Evolutionary conservation across 306 rosid genomes (phyloP).

Genomic region (Malus fusca): DNA sequence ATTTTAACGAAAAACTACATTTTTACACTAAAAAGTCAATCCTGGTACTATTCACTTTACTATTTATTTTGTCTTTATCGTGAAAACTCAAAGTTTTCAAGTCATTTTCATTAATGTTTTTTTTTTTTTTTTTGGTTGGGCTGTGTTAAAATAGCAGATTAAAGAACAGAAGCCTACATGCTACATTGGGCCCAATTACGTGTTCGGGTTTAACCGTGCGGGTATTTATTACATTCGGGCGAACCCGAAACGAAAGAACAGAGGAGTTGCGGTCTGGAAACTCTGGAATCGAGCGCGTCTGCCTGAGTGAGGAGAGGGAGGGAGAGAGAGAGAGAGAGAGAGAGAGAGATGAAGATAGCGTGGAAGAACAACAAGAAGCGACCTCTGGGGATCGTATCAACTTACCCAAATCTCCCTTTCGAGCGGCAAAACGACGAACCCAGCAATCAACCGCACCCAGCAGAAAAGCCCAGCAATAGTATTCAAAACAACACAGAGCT

Average conservation of each 20-base stretch:
- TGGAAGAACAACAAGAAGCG: slow-evolving; percentile 45
- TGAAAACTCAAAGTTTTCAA: too few relatives aligned
- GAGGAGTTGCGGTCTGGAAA: neutral
- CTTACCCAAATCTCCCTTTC: slow-evolving; percentile 32
- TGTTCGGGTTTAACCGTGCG: neutral
- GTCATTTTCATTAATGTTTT: fast-evolving
- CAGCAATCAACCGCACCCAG: neutral
- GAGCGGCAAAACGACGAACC: slow-evolving; percentile 5
- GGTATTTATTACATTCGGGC: neutral
- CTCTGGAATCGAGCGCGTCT: neutral
- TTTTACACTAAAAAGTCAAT: too few relatives aligned
- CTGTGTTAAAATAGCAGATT: too few relatives aligned
- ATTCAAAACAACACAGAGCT: neutral
- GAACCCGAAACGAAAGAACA: neutral
- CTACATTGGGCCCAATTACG: neutral
- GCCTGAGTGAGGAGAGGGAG: neutral
- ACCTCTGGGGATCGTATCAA: slow-evolving; percentile 10
- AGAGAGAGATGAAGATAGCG: slow-evolving; percentile 32
- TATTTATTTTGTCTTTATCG: too few relatives aligned
- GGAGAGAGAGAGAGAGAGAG: slow-evolving; percentile 7
- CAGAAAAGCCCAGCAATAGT: neutral
- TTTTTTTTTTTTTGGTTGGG: too few relatives aligned
- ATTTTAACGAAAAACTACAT: too few relatives aligned
- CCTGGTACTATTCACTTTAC: too few relatives aligned
- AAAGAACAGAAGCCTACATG: too few relatives aligned